phyloP scores from a whole-genome alignment of 2,329 filamentous ascomycete genomes.

The Scedosporium minutisporum region DNA sequence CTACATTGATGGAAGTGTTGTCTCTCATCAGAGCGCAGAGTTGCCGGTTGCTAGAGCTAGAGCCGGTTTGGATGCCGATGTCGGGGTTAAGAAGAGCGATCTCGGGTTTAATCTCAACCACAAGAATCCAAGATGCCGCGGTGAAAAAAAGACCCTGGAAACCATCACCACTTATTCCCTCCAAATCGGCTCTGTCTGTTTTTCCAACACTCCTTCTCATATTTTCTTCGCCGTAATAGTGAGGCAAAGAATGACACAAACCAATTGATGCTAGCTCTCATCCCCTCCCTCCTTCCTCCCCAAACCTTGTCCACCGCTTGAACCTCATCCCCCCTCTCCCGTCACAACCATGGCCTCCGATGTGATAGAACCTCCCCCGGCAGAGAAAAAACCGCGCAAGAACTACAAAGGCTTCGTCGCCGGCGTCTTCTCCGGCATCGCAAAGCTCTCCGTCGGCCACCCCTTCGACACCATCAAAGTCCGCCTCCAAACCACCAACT shows the following conservation, averaged over 20 bases:
- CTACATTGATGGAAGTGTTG: neutral
- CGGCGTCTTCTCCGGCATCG: constrained; percentile 88
- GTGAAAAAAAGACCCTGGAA: too few species aligned
- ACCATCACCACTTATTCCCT: too few species aligned
- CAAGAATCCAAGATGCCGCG: neutral
- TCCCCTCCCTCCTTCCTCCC: neutral
- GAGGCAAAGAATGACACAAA: too few species aligned
- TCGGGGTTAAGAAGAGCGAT: neutral
- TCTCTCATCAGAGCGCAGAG: neutral
- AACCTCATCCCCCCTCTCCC: neutral
- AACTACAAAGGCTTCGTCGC: constrained; percentile 96
- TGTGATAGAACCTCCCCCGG: constrained; percentile 1
- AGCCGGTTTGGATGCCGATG: neutral
- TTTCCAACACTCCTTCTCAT: too few species aligned
- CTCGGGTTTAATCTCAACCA: neutral
- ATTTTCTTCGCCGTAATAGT: too few species aligned
- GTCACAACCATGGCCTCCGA: constrained; percentile 5
- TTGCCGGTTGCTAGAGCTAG: neutral
- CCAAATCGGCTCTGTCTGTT: too few species aligned
- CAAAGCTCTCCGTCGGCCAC: constrained; percentile 68
- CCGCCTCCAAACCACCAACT: constrained; percentile 76
- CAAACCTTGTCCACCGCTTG: neutral
- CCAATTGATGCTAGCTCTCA: too few species aligned
- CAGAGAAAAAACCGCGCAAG: constrained; percentile 12
- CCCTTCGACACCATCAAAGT: constrained; percentile 97